Evolutionary conservation across 2,329 filamentous ascomycete species (phyloP).

Genomic region (Trichocomaceae sp.): DNA sequence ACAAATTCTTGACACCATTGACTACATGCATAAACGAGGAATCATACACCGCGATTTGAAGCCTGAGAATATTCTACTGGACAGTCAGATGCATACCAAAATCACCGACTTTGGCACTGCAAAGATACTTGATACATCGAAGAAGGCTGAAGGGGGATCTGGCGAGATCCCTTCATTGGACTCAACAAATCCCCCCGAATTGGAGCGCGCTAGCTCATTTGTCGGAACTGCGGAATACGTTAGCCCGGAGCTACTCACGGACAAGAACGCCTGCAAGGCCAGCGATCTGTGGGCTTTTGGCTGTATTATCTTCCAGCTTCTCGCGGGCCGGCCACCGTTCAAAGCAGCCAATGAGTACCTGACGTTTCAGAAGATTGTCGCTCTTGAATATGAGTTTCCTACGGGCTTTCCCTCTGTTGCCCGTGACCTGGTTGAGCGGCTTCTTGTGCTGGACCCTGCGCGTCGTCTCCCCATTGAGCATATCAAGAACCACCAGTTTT

Average conservation of each 20-base stretch:
- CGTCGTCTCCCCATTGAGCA: constrained; percentile 85
- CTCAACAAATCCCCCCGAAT: constrained; percentile 53
- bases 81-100: constrained; percentile 95
- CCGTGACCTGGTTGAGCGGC: constrained; percentile 80
- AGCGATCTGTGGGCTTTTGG: constrained; percentile 98
- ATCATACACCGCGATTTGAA: constrained; percentile 97
- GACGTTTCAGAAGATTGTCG: constrained; percentile 97
- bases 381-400: constrained; percentile 88
- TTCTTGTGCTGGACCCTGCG: constrained; percentile 80
- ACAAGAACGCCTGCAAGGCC: constrained; percentile 95
- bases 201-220: constrained; percentile 80
- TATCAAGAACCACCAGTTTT: constrained; percentile 94
- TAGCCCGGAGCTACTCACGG: constrained; percentile 90
- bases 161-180: constrained; percentile 43
- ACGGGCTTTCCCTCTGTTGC: constrained; percentile 78
- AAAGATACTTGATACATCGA: constrained; percentile 66
- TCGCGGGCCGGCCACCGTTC: constrained; percentile 94
- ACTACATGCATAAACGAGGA: constrained; percentile 94
- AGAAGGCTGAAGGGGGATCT: constrained; percentile 41
- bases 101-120: constrained; percentile 98
- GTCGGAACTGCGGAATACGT: constrained; percentile 98
- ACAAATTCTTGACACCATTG: constrained; percentile 91
- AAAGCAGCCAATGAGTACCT: constrained; percentile 93
- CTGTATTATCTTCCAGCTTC: constrained; percentile 92
- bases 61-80: constrained; percentile 90